These are phyloP conservation scores for Orbilia javanica DNA, from an alignment of 2,329 filamentous ascomycete species.

Conservation along the genomic window DNA sequence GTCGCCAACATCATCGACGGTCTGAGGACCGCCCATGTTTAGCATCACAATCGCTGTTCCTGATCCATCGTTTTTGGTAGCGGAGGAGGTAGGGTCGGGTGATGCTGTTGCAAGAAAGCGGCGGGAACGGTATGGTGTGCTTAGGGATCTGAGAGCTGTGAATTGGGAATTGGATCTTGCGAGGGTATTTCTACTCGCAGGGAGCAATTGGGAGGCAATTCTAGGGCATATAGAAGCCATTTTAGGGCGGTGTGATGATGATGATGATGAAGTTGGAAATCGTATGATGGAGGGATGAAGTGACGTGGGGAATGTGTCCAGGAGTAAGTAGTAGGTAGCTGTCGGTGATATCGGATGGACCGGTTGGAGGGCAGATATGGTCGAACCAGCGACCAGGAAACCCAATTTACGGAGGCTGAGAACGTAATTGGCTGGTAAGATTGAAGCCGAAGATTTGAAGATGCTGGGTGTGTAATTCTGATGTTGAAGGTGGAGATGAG, in stretches of 20 bases:
- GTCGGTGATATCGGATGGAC: neutral
- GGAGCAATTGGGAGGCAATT: slow-evolving; percentile 26
- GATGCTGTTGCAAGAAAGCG: slow-evolving; percentile 1
- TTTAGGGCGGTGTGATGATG: neutral
- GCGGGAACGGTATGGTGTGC: slow-evolving; percentile 1
- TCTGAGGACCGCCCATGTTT: slow-evolving; percentile 98
- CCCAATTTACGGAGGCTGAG: neutral
- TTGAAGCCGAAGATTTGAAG: neutral
- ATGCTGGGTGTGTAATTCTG: neutral
- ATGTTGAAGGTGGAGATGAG: neutral
- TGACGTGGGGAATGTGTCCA: too few species aligned
- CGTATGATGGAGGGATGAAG: neutral
- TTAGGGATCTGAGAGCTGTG: slow-evolving; percentile 19
- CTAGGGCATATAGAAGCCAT: slow-evolving; percentile 40
- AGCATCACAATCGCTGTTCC: slow-evolving; percentile 97
- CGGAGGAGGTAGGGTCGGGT: slow-evolving; percentile 20
- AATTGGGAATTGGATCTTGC: slow-evolving; percentile 12
- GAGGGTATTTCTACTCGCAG: slow-evolving; percentile 25
- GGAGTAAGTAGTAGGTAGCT: slow-evolving; percentile 4
- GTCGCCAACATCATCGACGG: slow-evolving; percentile 85
- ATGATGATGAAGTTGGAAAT: neutral
- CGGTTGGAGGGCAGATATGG: neutral
- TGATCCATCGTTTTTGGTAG: slow-evolving; percentile 68
- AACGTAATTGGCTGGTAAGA: neutral
- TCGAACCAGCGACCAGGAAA: slow-evolving; percentile 21